Percentiles rank a stretch among this genome's conserved stretches.
Evolutionary conservation across 2,329 filamentous ascomycete species (phyloP).

Genomic region (Colletotrichum simmondsii): DNA sequence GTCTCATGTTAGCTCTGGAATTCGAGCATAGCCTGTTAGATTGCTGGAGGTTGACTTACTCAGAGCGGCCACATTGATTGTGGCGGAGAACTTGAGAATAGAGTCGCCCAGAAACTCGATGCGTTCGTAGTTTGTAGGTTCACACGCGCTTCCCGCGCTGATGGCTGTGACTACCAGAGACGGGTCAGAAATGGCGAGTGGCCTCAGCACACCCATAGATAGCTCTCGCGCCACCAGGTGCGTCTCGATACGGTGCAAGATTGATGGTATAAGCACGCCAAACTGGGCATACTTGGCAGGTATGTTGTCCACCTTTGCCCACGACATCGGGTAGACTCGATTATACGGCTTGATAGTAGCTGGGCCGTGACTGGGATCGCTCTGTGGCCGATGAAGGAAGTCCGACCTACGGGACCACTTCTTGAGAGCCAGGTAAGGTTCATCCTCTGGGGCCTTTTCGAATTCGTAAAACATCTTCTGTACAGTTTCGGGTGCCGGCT

Average conservation of each 20-base stretch:
- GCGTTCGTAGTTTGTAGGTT: constrained; percentile 78
- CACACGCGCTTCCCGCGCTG: constrained; percentile 69
- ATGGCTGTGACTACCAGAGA: constrained; percentile 74
- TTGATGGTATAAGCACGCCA: constrained; percentile 75
- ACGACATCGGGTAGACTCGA: constrained; percentile 55
- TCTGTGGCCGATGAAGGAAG: constrained; percentile 60
- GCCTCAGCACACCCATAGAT: constrained; percentile 61
- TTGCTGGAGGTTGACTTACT: constrained; percentile 50
- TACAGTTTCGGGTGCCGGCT: constrained; percentile 55
- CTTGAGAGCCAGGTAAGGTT: constrained; percentile 59
- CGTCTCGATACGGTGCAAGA: constrained; percentile 76
- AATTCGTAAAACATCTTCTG: constrained; percentile 46
- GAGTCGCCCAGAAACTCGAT: constrained; percentile 90
- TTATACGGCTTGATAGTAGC: constrained; percentile 54
- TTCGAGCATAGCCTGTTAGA: background rate
- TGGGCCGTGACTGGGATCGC: constrained; percentile 24
- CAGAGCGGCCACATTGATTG: constrained; percentile 69
- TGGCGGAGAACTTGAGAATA: constrained; percentile 79
- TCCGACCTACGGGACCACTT: constrained; percentile 67
- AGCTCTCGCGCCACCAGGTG: constrained; percentile 72
- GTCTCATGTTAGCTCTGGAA: constrained; percentile 30
- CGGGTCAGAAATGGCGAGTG: constrained; percentile 60
- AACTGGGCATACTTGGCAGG: constrained; percentile 58
- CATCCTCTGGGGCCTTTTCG: constrained; percentile 52
- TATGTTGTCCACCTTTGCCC: constrained; percentile 62